Base-by-base conservation (phyloP, 202 grass and related monocot species). In the Elaeis oleifera region DNA sequence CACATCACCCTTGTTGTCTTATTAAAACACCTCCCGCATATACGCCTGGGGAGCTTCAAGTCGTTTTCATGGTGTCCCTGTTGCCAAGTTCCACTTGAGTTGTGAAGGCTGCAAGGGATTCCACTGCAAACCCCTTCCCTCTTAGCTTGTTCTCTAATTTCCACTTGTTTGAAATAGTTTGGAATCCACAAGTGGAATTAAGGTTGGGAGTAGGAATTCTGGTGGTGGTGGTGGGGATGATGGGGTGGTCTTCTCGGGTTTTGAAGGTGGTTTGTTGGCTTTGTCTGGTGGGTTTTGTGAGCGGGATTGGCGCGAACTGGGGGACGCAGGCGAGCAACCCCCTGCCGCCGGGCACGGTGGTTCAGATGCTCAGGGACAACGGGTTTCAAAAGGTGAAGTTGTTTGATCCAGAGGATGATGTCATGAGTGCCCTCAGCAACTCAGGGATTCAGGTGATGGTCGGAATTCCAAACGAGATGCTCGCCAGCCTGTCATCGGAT, bases 401-500 rank as follows among this genome's bases (percentile, higher is more conserved):
- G 58, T 99, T 99, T 52, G 88, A 99, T 67, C 82, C 88, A 1
- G 88, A 94, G 62, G 88, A 84, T 16, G 11, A 16, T 53, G 60
- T 79, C 61, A 78, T 99, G 21, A 3, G 55, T 50, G 75, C 80
- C 68, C 83, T 99, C 56, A 71, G 13, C 56, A 78, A 82, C 4
- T 77, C 71, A 0, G 72, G 85, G 5, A 68, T 99, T 28, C 88
- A 99, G 80, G 88, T 99, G 66, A 99, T 99, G 88, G 85, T 99
- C 23, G 94, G 94, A 20, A 99, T 99, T 75, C 94, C 94, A 14
- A 99, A 99, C 53, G 88, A 84, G 56, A 67, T 84, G 80, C 88
- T 99, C 44, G 58, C 75, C 21, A 75, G 32, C 69, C 81, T 99
- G 70, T 78, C 85, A 21, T 61, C 5, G 27, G 49, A 70, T 55